phyloP scores from a whole-genome alignment of 148 eudicot species.

The Nyssa sinensis region DNA sequence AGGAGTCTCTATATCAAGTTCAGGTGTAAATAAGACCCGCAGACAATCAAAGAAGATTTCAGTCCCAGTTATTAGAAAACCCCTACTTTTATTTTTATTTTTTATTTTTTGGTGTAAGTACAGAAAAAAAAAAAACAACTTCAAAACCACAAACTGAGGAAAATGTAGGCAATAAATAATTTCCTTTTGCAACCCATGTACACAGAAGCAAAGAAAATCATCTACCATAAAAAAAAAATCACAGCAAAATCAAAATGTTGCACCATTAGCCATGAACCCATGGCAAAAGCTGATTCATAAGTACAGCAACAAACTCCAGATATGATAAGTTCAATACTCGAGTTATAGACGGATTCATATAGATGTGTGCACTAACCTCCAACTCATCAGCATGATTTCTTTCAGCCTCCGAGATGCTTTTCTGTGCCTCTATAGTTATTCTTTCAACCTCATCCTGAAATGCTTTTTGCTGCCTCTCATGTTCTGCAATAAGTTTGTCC shows the following conservation, averaged over 20 bases:
- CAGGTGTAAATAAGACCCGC: not conserved
- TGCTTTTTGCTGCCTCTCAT: slow-evolving; percentile 84
- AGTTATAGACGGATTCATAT: not conserved
- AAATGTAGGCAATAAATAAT: no score
- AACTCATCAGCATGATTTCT: slow-evolving; percentile 63
- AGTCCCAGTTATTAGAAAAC: no score
- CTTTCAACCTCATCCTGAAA: slow-evolving; percentile 76
- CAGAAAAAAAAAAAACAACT: no score
- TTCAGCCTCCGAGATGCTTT: slow-evolving; percentile 60
- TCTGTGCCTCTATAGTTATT: slow-evolving; percentile 63
- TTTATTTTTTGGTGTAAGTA: no score
- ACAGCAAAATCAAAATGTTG: not conserved
- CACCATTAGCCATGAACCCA: no score
- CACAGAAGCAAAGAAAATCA: not conserved
- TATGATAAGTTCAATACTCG: slow-evolving; percentile 6
- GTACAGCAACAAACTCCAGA: not conserved
- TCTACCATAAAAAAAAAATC: not conserved
- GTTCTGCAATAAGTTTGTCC: slow-evolving; percentile 86
- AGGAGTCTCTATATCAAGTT: not conserved
- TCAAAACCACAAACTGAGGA: no score
- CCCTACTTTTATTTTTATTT: no score
- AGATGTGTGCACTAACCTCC: slow-evolving; percentile 46
- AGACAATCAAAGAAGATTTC: no score
- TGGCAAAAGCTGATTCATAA: no score
- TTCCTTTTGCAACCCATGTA: not conserved